A percentile compares a stretch with the other conserved stretches of the same genome.
phyloP scores from a whole-genome alignment of 2,329 filamentous ascomycete genomes.

The Pseudopithomyces chartarum region DNA sequence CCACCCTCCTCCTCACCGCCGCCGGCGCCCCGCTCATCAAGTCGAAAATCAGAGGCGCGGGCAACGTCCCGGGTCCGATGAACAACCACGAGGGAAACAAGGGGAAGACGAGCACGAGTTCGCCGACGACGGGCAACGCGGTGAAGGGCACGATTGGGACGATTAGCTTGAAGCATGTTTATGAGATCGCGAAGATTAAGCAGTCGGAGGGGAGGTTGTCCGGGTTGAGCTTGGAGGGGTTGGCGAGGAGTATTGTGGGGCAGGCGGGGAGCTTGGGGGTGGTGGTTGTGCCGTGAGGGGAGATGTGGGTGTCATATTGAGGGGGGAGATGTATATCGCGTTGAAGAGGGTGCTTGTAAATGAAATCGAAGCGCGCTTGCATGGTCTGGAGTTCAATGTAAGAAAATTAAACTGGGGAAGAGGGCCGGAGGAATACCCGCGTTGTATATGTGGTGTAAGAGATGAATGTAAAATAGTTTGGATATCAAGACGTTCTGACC shows the following conservation, averaged over 20 bases:
- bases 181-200: constrained; percentile 98
- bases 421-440: not conserved
- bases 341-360: not conserved
- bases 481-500: too few relatives aligned
- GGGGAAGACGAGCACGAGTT: constrained; percentile 40
- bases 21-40: constrained; percentile 77
- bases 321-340: too few relatives aligned
- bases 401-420: not conserved
- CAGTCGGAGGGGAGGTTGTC: constrained; percentile 54
- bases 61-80: constrained; percentile 54
- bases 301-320: not conserved
- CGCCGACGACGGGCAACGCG: constrained; percentile 58
- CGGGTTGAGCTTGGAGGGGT: constrained; percentile 81
- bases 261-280: constrained; percentile 58
- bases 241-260: constrained; percentile 72
- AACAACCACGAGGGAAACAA: constrained; percentile 45
- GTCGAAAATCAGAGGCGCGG: constrained; percentile 75
- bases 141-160: constrained; percentile 80
- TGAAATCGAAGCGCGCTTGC: too few relatives aligned
- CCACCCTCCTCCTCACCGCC: constrained; percentile 84
- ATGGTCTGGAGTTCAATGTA: too few relatives aligned
- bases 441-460: not conserved
- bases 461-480: not conserved
- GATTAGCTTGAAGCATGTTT: constrained; percentile 92
- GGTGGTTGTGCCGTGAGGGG: constrained; percentile 52